Percentiles rank a stretch among this genome's conserved stretches.
These are phyloP conservation scores for Musa balbisiana DNA, from an alignment of 202 grass and related monocot species.

Conservation along the genomic window DNA sequence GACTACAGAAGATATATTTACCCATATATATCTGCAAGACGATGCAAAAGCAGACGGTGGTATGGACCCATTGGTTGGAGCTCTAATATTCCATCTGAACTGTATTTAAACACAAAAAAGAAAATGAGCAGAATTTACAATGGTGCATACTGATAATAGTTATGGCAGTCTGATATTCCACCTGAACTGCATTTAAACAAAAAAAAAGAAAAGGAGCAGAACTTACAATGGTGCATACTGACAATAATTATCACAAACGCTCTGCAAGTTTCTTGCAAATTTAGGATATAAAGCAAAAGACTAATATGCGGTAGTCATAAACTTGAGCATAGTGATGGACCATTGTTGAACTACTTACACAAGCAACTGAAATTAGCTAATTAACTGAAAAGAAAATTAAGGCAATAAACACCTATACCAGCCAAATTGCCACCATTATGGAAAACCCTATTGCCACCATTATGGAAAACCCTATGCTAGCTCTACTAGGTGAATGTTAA, in stretches of 20 bases:
- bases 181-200: constrained; percentile 27
- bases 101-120: constrained; percentile 13
- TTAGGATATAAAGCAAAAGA: no score
- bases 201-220: background rate
- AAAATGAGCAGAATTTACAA: constrained; percentile 4
- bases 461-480: no score
- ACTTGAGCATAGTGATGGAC: no score
- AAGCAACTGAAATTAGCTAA: no score
- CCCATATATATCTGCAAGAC: constrained; percentile 91
- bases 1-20: constrained; percentile 16
- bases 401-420: no score
- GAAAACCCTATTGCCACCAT: no score
- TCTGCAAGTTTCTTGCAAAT: no score
- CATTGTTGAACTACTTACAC: no score
- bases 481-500: no score
- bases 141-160: background rate
- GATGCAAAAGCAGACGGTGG: constrained; percentile 77
- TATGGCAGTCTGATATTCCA: background rate
- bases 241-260: background rate
- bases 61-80: constrained; percentile 74
- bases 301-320: no score
- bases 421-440: no score
- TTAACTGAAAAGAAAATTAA: no score
- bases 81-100: constrained; percentile 39
- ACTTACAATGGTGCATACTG: background rate